phyloP scores from a whole-genome alignment of 306 rosid species.

The Mimosa bimucronata region DNA sequence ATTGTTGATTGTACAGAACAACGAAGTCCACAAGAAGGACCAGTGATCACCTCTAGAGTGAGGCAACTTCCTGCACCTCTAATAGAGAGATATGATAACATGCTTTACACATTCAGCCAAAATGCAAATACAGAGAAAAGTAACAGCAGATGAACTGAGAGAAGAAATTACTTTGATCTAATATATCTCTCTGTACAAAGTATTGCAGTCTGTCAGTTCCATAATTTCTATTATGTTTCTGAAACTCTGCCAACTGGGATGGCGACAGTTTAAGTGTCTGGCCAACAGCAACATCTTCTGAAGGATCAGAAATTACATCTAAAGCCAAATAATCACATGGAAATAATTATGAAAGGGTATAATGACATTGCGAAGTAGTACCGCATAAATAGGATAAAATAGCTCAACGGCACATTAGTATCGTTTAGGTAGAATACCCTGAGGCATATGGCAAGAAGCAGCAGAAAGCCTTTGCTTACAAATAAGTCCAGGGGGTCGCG shows the following conservation, averaged over 20 bases:
- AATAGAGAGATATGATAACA: conserved; percentile 65
- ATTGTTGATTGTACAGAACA: conserved; percentile 61
- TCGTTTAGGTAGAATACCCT: conserved; percentile 40
- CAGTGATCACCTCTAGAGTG: conserved; percentile 84
- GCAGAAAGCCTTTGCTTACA: conserved; percentile 55
- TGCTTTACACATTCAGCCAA: conserved; percentile 46
- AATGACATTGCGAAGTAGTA: conserved; percentile 4
- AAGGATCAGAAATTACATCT: conserved; percentile 56
- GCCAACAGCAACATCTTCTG: conserved; percentile 59
- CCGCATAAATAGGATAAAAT: background rate
- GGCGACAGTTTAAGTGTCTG: conserved; percentile 67
- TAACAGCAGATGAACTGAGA: conserved; percentile 22
- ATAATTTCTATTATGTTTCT: conserved; percentile 41
- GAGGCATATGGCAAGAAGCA: conserved; percentile 45
- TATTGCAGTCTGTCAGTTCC: conserved; percentile 54
- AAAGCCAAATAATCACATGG: conserved; percentile 55
- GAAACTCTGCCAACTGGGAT: conserved; percentile 52
- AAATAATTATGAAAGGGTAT: background rate
- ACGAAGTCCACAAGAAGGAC: conserved; percentile 76
- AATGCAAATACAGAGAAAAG: conserved; percentile 30
- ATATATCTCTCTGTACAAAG: conserved; percentile 42
- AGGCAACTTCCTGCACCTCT: conserved; percentile 98
- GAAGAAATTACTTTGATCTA: conserved; percentile 77
- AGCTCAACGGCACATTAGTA: background rate
- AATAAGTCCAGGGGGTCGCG: conserved; percentile 45